These are phyloP conservation scores for Pythium chondricola DNA, from an alignment of 352 stramenopile species.

Conservation along the genomic window DNA sequence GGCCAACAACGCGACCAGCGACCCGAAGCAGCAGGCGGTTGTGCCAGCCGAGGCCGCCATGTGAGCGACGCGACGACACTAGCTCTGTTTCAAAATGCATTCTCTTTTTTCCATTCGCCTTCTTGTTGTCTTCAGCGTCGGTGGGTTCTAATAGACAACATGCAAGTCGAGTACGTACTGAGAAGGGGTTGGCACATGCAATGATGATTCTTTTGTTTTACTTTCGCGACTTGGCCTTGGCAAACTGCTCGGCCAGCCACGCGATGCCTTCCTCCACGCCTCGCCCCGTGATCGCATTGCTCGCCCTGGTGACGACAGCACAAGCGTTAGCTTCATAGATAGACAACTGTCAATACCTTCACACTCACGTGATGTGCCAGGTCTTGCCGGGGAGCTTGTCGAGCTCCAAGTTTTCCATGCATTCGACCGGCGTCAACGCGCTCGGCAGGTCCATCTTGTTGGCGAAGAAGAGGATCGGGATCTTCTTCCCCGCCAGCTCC, in stretches of 20 bases:
- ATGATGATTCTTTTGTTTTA: slow-evolving; percentile 12
- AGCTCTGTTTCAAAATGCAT: too few species aligned
- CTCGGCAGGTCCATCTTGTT: slow-evolving; percentile 86
- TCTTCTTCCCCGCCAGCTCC: slow-evolving; percentile 57
- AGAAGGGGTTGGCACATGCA: too few species aligned
- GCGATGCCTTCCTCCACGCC: slow-evolving; percentile 78
- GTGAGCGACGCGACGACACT: too few species aligned
- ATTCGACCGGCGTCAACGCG: slow-evolving; percentile 69
- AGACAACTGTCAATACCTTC: not conserved
- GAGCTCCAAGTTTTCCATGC: slow-evolving; percentile 73
- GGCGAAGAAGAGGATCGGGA: slow-evolving; percentile 81
- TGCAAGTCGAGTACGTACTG: too few species aligned
- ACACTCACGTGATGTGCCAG: slow-evolving; percentile 78
- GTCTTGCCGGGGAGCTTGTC: slow-evolving; percentile 73
- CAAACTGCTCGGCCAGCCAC: slow-evolving; percentile 77
- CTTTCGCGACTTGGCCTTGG: slow-evolving; percentile 54
- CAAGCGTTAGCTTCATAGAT: not conserved
- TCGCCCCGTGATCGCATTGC: slow-evolving; percentile 73
- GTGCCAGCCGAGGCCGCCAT: slow-evolving; percentile 6
- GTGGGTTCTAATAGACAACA: too few species aligned
- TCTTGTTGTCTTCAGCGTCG: too few species aligned
- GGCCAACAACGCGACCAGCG: slow-evolving; percentile 45
- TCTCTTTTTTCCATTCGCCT: too few species aligned
- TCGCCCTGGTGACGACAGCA: slow-evolving; percentile 33
- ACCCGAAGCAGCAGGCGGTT: slow-evolving; percentile 34